These are phyloP conservation scores for Tricholoma sp. DNA, from an alignment of 768 basidiomycete genomes.

Conservation along the genomic window DNA sequence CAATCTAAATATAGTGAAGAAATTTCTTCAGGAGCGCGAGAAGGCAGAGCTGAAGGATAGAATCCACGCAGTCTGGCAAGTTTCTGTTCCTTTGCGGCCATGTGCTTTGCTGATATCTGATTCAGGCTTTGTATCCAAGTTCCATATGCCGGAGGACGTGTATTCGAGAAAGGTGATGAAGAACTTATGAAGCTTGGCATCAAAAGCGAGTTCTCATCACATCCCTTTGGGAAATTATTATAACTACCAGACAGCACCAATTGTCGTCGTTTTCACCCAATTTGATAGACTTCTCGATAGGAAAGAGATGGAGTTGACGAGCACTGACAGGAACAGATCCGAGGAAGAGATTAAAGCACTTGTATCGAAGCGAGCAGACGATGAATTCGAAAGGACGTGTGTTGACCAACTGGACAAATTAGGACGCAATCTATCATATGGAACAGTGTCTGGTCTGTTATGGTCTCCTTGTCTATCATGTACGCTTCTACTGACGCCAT, in stretches of 20 bases:
- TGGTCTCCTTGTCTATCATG: too few relatives aligned
- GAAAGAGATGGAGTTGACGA: background rate
- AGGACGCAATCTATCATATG: background rate
- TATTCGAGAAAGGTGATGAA: conserved; percentile 20
- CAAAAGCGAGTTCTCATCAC: background rate
- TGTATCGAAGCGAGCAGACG: background rate
- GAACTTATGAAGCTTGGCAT: conserved; percentile 6
- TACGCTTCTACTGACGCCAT: too few relatives aligned
- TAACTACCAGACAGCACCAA: conserved; percentile 9
- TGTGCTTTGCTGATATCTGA: background rate
- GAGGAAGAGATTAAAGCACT: background rate
- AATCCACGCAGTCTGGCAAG: conserved; percentile 26
- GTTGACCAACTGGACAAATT: background rate
- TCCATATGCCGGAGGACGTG: conserved; percentile 13
- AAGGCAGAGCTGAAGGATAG: conserved; percentile 7
- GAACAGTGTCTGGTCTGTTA: background rate
- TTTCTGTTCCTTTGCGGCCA: background rate
- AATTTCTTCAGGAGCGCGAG: conserved; percentile 14
- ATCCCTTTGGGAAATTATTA: background rate
- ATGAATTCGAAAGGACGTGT: background rate
- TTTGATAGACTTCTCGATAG: conserved; percentile 19
- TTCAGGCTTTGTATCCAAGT: conserved; percentile 22
- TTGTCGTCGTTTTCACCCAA: conserved; percentile 28
- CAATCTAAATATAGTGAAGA: conserved; percentile 15
- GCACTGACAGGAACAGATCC: background rate